Conservation (phyloP, 257 asterid genomes). For the Solanum rostratum region DNA sequence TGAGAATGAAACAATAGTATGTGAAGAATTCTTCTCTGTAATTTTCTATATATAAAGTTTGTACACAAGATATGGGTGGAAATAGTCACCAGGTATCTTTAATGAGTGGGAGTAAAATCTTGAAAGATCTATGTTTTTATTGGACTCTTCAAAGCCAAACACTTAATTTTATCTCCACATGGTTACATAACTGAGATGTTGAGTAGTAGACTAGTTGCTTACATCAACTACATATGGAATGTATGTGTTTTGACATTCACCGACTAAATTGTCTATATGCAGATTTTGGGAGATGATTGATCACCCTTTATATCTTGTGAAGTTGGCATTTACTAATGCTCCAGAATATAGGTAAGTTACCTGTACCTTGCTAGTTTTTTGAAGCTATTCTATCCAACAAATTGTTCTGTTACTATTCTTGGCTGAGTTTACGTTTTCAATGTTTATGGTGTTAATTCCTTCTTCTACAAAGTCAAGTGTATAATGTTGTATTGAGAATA, state of each 20-base stretch:
- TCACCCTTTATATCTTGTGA: slow-evolving; percentile 62
- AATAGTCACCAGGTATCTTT: background rate
- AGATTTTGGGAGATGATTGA: slow-evolving; percentile 70
- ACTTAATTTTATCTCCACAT: background rate
- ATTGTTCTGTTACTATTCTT: background rate
- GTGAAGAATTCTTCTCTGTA: background rate
- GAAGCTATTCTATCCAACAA: background rate
- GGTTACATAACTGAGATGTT: background rate
- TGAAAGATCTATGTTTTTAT: background rate
- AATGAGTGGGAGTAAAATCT: background rate
- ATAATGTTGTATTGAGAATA: too few relatives aligned
- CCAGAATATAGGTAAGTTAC: slow-evolving; percentile 72
- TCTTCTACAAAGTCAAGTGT: too few relatives aligned
- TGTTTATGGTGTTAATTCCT: too few relatives aligned
- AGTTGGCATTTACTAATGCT: slow-evolving; percentile 47
- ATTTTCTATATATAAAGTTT: background rate
- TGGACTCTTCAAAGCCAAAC: background rate
- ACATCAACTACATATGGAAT: background rate
- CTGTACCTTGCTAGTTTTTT: background rate
- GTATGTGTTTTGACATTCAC: background rate
- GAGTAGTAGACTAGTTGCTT: background rate
- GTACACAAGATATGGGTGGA: background rate
- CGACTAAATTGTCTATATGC: slow-evolving; percentile 6
- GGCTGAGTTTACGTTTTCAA: background rate
- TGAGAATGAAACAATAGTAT: background rate